Evolutionary conservation across 352 stramenopile genomes (phyloP).

Genomic region (Phytophthora hybrid): DNA sequence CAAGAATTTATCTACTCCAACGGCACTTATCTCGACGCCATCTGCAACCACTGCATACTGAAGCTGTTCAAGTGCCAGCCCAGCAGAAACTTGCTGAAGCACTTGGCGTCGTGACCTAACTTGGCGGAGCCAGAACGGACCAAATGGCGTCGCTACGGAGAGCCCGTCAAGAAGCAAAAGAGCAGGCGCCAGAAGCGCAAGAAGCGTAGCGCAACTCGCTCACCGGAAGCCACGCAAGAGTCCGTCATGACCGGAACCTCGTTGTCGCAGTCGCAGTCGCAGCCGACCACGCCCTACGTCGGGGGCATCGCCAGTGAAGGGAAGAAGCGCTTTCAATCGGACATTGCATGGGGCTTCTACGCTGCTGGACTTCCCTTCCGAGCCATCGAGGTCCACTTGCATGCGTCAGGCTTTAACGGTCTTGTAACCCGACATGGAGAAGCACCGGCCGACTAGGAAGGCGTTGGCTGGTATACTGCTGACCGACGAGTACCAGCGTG

Average conservation of each 20-base stretch:
- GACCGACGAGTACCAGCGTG: background rate
- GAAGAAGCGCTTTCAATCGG: slow-evolving; percentile 5
- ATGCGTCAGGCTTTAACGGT: slow-evolving; percentile 1
- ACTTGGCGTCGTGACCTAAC: background rate
- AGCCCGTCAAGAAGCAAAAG: slow-evolving; percentile 2
- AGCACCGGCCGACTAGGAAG: slow-evolving; percentile 3
- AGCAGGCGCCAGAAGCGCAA: slow-evolving; percentile 5
- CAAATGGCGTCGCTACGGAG: slow-evolving; percentile 13
- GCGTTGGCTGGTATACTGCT: slow-evolving; percentile 6
- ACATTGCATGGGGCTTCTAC: slow-evolving; percentile 14
- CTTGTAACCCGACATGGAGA: slow-evolving; percentile 12
- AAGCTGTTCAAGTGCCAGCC: slow-evolving; percentile 11
- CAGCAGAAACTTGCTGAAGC: slow-evolving; percentile 4
- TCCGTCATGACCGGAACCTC: slow-evolving; percentile 8
- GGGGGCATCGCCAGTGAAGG: background rate
- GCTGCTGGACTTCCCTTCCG: slow-evolving; percentile 11
- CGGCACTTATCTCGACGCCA: background rate
- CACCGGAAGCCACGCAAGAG: slow-evolving; percentile 1
- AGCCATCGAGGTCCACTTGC: slow-evolving; percentile 4
- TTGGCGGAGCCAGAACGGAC: background rate
- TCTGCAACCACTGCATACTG: background rate
- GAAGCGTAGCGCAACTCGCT: background rate
- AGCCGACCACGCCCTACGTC: background rate
- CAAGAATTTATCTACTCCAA: background rate
- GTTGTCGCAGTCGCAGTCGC: slow-evolving; percentile 7